phyloP scores from a whole-genome alignment of 2,329 filamentous ascomycete genomes.

The Fusarium anthophilum region DNA sequence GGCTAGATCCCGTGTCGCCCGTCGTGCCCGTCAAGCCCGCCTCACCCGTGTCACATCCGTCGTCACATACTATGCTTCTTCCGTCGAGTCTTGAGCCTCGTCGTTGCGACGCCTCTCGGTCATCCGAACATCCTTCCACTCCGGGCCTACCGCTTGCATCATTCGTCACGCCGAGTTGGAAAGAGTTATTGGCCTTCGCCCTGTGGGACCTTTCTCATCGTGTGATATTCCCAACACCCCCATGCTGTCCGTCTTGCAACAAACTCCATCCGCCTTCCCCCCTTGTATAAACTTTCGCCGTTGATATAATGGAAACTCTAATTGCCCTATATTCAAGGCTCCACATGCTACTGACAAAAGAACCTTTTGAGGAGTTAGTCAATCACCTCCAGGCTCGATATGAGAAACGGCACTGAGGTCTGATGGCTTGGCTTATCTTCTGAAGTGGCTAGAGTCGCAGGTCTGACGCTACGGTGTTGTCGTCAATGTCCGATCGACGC shows the following conservation, averaged over 20 bases:
- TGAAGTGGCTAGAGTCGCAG: not conserved
- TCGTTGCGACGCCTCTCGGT: slow-evolving; percentile 8
- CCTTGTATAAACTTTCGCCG: slow-evolving; percentile 28
- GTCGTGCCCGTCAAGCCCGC: slow-evolving; percentile 19
- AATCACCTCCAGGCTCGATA: not conserved
- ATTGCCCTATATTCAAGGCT: not conserved
- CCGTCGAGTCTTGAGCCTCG: slow-evolving; percentile 25
- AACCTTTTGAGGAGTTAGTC: not conserved
- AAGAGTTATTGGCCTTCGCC: not conserved
- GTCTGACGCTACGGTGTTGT: not conserved
- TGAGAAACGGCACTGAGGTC: not conserved
- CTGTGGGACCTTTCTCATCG: not conserved
- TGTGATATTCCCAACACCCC: slow-evolving; percentile 3
- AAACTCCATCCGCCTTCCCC: not conserved
- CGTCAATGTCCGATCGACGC: slow-evolving; percentile 2
- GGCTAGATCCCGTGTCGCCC: slow-evolving; percentile 32
- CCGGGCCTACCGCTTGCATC: slow-evolving; percentile 8
- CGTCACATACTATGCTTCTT: slow-evolving; percentile 24
- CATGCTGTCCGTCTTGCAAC: not conserved
- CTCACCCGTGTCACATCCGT: slow-evolving; percentile 14
- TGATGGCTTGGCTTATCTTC: not conserved
- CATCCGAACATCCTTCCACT: not conserved
- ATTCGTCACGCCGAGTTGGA: not conserved
- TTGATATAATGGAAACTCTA: slow-evolving; percentile 28
- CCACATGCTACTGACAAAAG: not conserved